Conservation (phyloP, 73 alveolate species). For the Paramecium caudatum region DNA sequence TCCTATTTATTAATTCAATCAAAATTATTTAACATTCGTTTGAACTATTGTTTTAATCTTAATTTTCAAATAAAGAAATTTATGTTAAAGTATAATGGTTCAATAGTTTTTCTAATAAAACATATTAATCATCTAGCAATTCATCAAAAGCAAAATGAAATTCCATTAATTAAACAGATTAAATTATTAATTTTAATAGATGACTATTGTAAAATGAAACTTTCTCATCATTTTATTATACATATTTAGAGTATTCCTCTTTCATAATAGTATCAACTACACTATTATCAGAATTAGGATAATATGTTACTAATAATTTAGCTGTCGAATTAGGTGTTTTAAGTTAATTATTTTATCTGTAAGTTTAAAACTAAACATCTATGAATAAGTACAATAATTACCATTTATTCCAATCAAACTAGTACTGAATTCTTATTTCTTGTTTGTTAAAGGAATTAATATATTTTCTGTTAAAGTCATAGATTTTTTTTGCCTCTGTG, state of each 20-base stretch:
- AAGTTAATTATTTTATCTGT: neutral
- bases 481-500: neutral
- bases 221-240: neutral
- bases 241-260: constrained; percentile 34
- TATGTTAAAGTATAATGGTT: constrained; percentile 13
- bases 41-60: neutral
- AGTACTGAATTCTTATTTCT: neutral
- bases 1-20: neutral
- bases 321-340: constrained; percentile 43
- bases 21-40: neutral
- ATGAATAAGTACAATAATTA: neutral
- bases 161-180: neutral
- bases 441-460: neutral
- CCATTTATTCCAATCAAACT: neutral
- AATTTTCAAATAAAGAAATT: neutral
- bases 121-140: constrained; percentile 4
- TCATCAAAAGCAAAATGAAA: constrained; percentile 39
- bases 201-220: neutral
- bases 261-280: constrained; percentile 41
- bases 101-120: neutral
- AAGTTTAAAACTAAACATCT: neutral
- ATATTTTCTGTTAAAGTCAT: constrained; percentile 24
- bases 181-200: neutral
- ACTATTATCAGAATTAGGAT: constrained; percentile 64
- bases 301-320: constrained; percentile 5